Evolutionary conservation across 2,329 filamentous ascomycete genomes (phyloP), one percentile per base, ranked within the genome.

Genomic region (Xylariaceae sp.): DNA sequence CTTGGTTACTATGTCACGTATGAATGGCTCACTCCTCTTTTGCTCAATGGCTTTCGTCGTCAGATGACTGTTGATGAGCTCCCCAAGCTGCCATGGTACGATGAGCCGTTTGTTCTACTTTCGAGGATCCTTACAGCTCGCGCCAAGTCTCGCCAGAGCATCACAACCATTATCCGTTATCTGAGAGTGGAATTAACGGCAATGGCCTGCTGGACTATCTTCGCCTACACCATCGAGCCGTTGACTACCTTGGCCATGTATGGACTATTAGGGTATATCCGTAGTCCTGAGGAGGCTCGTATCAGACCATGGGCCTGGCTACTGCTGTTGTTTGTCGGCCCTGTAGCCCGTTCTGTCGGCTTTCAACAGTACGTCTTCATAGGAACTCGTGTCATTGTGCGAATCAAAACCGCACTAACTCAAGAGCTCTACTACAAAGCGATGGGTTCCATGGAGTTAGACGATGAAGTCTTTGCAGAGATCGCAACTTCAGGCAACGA

Each of bases 311-410:
- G 77, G 73, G 65, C 82, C 51, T 85, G 82, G 82, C 71, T 85
- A 7, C 62, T 78, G 2, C 73, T 84, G 39, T 74, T 84, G 60
- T 83, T 84, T 58, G 56, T 77, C 44, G 82, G 82, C 0, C 81
- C 80, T 0, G 64, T 78, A 47, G 67, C 72, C 2, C 77, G 79
- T 11, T 81, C 82, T 2, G 64, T 83, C 49, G 69, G 75, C 56
- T 82, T 79, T 62, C 81, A 85, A 66, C 80, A 81, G 64, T 85
- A 85, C 67, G 75, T 84, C 39, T 85, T 84, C 64, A 80, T 74
- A 1, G 81, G 80, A 5, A 84, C 82, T 2, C 75, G 81, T n/a
- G 70, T 84, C 49, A 71, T 83, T 39, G 80, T 84, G 42, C 79
- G 82, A 30, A 71, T 84, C 57, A 83, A 82, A 65, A 77, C 81